Evolutionary conservation across 1,284 basidiomycete genomes (phyloP).

Genomic region (Phlebopus sp.): DNA sequence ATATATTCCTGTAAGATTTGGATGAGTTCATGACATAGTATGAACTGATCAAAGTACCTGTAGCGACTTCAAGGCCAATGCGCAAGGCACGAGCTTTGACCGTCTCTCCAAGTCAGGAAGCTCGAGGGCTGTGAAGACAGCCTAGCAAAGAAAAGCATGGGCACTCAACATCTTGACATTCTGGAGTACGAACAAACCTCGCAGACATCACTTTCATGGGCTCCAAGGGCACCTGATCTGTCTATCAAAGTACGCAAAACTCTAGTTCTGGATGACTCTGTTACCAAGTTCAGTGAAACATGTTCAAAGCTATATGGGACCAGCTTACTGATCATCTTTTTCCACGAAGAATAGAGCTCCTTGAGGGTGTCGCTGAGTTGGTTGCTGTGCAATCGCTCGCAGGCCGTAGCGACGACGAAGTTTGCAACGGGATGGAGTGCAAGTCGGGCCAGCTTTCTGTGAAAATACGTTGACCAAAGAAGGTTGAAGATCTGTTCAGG

Average conservation of each 20-base stretch:
- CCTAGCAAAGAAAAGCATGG: conserved; percentile 37
- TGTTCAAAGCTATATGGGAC: conserved; percentile 14
- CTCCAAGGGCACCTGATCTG: conserved; percentile 49
- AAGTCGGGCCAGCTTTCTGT: conserved; percentile 66
- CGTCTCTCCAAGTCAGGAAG: conserved; percentile 46
- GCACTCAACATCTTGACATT: conserved; percentile 1
- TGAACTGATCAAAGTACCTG: conserved; percentile 37
- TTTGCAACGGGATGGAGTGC: conserved; percentile 87
- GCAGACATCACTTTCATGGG: conserved; percentile 41
- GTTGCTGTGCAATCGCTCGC: conserved; percentile 55
- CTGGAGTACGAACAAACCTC: conserved; percentile 40
- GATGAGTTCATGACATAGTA: conserved; percentile 8
- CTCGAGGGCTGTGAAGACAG: conserved; percentile 59
- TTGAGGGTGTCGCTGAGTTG: conserved; percentile 59
- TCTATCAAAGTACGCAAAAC: conserved; percentile 74
- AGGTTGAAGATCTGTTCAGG: conserved; percentile 61
- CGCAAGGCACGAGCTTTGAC: conserved; percentile 56
- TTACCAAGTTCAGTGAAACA: conserved; percentile 1
- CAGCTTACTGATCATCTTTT: conserved; percentile 50
- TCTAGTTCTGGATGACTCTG: conserved; percentile 58
- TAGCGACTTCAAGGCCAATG: conserved; percentile 61
- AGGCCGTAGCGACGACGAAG: conserved; percentile 81
- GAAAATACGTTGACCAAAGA: conserved; percentile 79
- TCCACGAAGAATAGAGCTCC: conserved; percentile 55
- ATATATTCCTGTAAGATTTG: conserved; percentile 37